These are phyloP conservation scores for Fusarium sp. DNA, from an alignment of 2,329 filamentous ascomycete species.

Conservation along the genomic window DNA sequence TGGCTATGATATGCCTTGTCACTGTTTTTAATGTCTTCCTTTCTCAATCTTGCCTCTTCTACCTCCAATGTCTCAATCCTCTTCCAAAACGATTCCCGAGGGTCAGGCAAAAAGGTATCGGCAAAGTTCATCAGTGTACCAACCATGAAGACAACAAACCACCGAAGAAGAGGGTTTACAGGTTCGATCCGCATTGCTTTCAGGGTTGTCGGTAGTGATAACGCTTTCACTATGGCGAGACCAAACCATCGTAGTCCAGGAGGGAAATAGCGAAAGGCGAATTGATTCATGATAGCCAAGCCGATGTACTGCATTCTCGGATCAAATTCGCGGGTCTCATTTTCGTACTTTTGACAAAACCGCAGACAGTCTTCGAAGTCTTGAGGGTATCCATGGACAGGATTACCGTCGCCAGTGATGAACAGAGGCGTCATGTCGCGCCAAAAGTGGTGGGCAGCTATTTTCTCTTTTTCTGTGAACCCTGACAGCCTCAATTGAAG, in stretches of 20 bases:
- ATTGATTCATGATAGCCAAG: conserved; percentile 4
- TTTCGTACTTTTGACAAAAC: conserved; percentile 3
- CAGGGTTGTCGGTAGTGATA: not conserved
- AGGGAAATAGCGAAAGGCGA: conserved; percentile 3
- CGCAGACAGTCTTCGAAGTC: conserved; percentile 1
- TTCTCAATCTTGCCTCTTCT: not conserved
- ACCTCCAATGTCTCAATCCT: conserved; percentile 4
- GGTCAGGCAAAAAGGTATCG: not conserved
- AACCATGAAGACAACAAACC: not conserved
- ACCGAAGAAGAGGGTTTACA: not conserved
- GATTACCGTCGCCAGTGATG: not conserved
- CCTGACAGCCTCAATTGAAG: not conserved
- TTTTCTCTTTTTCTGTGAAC: conserved; percentile 3
- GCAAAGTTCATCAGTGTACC: not conserved
- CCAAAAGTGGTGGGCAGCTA: conserved; percentile 1
- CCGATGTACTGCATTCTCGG: conserved; percentile 2
- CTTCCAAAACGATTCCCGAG: conserved; percentile 4
- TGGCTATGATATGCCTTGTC: not conserved
- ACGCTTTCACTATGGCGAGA: not conserved
- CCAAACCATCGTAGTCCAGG: not conserved
- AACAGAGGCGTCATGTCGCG: conserved; percentile 5
- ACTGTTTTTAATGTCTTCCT: not conserved
- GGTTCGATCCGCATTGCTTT: not conserved
- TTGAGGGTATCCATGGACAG: not conserved
- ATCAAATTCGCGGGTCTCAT: not conserved